Percentiles rank a stretch among this genome's conserved stretches.
phyloP scores from a whole-genome alignment of 2,329 filamentous ascomycete species.

The Colletotrichum somersetense region DNA sequence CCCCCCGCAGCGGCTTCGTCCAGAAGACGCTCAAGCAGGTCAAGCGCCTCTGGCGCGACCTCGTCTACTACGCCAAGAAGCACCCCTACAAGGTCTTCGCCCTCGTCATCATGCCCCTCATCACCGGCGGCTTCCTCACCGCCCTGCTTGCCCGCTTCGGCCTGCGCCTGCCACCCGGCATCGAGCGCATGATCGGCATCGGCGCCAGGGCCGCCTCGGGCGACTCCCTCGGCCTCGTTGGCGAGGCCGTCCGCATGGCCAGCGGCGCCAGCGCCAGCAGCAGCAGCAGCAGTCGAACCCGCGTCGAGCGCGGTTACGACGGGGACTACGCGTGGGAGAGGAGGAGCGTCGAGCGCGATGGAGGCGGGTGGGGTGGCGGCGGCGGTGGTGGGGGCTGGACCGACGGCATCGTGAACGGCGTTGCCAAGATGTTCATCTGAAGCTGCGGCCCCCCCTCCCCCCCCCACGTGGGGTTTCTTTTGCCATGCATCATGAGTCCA shows the following conservation, averaged over 20 bases:
- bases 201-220: slow-evolving; percentile 63
- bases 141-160: slow-evolving; percentile 85
- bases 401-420: slow-evolving; percentile 51
- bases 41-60: slow-evolving; percentile 82
- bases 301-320: slow-evolving; percentile 52
- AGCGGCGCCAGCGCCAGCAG: slow-evolving; percentile 47
- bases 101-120: slow-evolving; percentile 86
- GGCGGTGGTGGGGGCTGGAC: slow-evolving; percentile 45
- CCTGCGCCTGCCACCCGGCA: slow-evolving; percentile 75
- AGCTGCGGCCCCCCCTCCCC: not conserved
- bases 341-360: slow-evolving; percentile 51
- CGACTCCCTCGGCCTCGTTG: slow-evolving; percentile 62
- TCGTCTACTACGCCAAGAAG: slow-evolving; percentile 83
- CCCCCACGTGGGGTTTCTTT: not conserved
- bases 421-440: slow-evolving; percentile 60
- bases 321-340: slow-evolving; percentile 56
- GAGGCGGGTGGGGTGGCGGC: slow-evolving; percentile 43
- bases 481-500: not conserved
- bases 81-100: slow-evolving; percentile 91
- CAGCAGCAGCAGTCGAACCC: slow-evolving; percentile 43
- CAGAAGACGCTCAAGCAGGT: slow-evolving; percentile 80
- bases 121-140: slow-evolving; percentile 85
- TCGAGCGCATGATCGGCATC: slow-evolving; percentile 70
- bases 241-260: slow-evolving; percentile 69
- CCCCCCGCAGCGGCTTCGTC: slow-evolving; percentile 84